A percentile compares a stretch with the other conserved stretches of the same genome.
phyloP scores from a whole-genome alignment of 495 filamentous ascomycete genomes.

The Tuber brumale region DNA sequence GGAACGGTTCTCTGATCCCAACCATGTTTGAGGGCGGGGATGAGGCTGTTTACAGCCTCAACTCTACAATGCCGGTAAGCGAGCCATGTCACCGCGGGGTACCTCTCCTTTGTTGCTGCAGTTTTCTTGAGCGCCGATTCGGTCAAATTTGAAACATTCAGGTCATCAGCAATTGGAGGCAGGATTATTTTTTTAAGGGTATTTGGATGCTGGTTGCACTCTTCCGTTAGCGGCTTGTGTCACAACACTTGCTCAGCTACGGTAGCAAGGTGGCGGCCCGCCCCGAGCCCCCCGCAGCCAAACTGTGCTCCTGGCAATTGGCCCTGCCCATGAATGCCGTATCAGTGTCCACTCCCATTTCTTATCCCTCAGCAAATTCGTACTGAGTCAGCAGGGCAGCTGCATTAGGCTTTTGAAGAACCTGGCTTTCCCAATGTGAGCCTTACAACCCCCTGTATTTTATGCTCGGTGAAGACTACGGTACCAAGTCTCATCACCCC shows the following conservation, averaged over 20 bases:
- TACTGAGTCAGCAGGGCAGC: conserved; percentile 1
- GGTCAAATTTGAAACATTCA: not conserved
- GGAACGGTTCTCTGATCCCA: not conserved
- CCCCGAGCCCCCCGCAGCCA: conserved; percentile 27
- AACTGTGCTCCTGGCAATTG: conserved; percentile 12
- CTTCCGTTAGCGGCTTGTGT: conserved; percentile 20
- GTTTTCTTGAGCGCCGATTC: not conserved
- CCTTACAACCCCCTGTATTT: not conserved
- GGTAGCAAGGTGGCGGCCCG: conserved; percentile 28
- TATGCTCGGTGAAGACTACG: not conserved
- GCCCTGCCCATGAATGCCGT: not conserved
- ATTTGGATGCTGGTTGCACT: conserved; percentile 7
- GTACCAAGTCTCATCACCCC: not conserved
- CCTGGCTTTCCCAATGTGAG: not conserved
- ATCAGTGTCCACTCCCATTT: not conserved
- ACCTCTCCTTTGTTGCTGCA: not conserved
- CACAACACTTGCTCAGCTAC: conserved; percentile 11
- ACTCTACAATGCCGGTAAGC: not conserved
- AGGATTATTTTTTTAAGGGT: not conserved
- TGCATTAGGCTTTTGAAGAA: not conserved
- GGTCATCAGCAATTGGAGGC: not conserved
- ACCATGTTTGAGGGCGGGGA: conserved; percentile 2
- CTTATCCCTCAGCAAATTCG: not conserved
- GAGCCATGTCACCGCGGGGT: not conserved
- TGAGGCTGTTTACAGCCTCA: not conserved